Conservation (phyloP, 495 filamentous ascomycete genomes). For the Daldinia bambusicola region DNA sequence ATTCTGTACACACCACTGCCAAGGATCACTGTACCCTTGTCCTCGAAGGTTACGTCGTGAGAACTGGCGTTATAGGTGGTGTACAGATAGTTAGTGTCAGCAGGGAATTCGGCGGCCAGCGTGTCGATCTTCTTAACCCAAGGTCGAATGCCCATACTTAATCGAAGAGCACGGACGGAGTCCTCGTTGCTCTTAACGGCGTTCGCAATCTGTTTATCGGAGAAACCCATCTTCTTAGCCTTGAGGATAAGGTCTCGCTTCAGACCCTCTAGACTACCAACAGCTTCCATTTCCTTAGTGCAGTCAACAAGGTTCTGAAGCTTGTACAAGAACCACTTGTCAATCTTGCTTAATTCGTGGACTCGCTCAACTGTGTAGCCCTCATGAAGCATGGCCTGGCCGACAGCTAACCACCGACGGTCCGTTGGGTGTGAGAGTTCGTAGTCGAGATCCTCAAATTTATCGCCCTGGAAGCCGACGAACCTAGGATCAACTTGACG, state of each 20-base stretch:
- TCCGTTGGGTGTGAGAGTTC: slow-evolving; percentile 92
- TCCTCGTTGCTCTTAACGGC: slow-evolving; percentile 89
- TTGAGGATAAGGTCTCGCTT: slow-evolving; percentile 87
- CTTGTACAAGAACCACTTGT: slow-evolving; percentile 98
- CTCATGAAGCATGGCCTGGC: slow-evolving; percentile 97
- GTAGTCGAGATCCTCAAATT: slow-evolving; percentile 93
- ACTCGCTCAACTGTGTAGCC: slow-evolving; percentile 89
- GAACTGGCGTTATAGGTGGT: slow-evolving; percentile 98
- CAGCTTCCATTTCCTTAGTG: slow-evolving; percentile 83
- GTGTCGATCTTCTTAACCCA: slow-evolving; percentile 99
- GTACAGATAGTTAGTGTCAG: slow-evolving; percentile 95
- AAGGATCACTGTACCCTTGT: slow-evolving; percentile 88
- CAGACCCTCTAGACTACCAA: slow-evolving; percentile 86
- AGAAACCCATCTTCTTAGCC: slow-evolving; percentile 98
- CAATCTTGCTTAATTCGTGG: slow-evolving; percentile 95
- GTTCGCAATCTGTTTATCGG: slow-evolving; percentile 90
- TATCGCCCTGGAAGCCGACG: slow-evolving; percentile 91
- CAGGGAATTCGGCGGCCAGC: slow-evolving; percentile 97
- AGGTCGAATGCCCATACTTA: slow-evolving; percentile 84
- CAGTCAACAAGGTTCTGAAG: slow-evolving; percentile 95
- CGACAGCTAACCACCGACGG: slow-evolving; percentile 95
- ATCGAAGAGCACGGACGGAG: slow-evolving; percentile 84
- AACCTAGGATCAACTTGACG: slow-evolving; percentile 94
- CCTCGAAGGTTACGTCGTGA: slow-evolving; percentile 95
- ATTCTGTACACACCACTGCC: slow-evolving; percentile 97